Base-by-base conservation (phyloP, 202 grass and related monocot genomes). In the Saccharum hybrid region DNA sequence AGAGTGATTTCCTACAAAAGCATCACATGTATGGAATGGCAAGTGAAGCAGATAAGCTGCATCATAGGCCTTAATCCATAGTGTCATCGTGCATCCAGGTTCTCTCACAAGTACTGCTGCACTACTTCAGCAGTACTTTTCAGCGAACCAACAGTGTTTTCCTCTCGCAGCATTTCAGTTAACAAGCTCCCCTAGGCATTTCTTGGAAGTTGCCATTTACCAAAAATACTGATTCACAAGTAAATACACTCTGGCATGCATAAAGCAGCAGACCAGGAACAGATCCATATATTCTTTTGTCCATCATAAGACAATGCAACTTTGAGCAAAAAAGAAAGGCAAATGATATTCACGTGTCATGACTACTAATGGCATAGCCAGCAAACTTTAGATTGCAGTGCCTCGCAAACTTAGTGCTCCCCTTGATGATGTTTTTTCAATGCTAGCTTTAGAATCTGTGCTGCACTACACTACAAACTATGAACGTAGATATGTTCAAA, bases 181-280 rank as follows among this genome's bases (percentile, higher is more conserved):
- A 51, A 39, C n/a, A 7, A 66, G 31, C 71, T 21, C 62, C 67
- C 79, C 79, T 26, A 72, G 37, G 10, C 4, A 13, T 11, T 82
- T 40, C 31, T 73, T 82, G 28, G 8, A 68, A 77, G 37, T 45
- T 33, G 36, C 8, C 46, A 43, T 52, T 52, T 52, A 52, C 49
- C 49, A 52, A 86, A 57, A 42, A 40, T 54, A 72, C 8, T 15
- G 77, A 39, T 71, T 52, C 49, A 19, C 42, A n/a, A 30, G 39
- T 40, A 69, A 63, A 77, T 82, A 46, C 19, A 41, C 8, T 82
- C 19, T 15, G 6, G 26, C 6, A 51, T 81, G 71, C 33, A 86
- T 30, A 61, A 16, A 68, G 52, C 30, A 76, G 65, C 65, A 87
- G 61, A 67, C 0, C 11, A 79, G 41, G 15, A 15, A 80, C 51